Percentiles rank a stretch among this genome's conserved stretches.
phyloP scores from a whole-genome alignment of 2,329 filamentous ascomycete genomes.

The Ophiostoma sp. region DNA sequence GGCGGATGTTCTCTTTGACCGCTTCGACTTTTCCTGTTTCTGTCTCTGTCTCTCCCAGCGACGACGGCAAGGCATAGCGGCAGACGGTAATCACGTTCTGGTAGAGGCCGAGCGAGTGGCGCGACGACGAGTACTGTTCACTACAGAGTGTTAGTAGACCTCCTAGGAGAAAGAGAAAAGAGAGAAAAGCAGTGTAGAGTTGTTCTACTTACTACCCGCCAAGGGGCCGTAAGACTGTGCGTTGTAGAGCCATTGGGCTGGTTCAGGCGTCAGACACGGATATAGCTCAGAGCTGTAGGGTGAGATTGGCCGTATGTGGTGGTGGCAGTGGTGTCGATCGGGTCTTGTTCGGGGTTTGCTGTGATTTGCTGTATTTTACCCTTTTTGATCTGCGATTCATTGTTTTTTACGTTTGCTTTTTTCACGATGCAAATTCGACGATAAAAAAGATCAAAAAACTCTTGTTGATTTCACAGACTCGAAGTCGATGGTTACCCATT shows the following conservation, averaged over 20 bases:
- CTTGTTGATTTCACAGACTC: neutral
- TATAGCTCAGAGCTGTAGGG: neutral
- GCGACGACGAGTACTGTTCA: slow-evolving; percentile 48
- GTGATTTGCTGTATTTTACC: neutral
- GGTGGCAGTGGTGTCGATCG: neutral
- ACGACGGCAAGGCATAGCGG: slow-evolving; percentile 40
- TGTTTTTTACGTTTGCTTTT: neutral
- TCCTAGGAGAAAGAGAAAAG: neutral
- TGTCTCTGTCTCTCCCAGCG: neutral
- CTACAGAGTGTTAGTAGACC: slow-evolving; percentile 33
- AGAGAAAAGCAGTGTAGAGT: neutral
- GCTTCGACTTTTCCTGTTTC: too few species aligned
- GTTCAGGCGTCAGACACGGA: neutral
- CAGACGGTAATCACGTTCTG: slow-evolving; percentile 49
- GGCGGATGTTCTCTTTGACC: slow-evolving; percentile 37
- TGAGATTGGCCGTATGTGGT: neutral
- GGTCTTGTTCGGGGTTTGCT: neutral
- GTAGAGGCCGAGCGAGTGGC: slow-evolving; percentile 50
- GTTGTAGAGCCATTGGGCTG: neutral
- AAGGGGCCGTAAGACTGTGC: slow-evolving; percentile 23
- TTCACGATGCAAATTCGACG: neutral
- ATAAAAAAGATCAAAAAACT: neutral
- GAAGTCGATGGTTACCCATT: neutral
- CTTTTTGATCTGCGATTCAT: neutral
- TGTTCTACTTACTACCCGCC: slow-evolving; percentile 23